Evolutionary conservation across 2,329 filamentous ascomycete species (phyloP).

Genomic region (Venturia carpophila): DNA sequence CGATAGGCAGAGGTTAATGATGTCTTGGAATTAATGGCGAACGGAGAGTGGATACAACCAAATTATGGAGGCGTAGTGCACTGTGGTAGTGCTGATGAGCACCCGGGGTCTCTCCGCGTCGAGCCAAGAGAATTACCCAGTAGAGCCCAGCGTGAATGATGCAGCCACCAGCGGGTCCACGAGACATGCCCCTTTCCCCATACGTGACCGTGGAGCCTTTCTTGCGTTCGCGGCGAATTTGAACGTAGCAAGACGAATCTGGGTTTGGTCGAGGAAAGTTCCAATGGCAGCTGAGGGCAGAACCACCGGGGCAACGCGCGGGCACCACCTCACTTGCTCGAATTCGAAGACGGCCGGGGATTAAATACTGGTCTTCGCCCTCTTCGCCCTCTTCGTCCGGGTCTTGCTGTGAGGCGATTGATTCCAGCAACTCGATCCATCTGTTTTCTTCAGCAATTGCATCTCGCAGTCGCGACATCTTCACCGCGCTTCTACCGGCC

Average conservation of each 20-base stretch:
- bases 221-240: neutral
- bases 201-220: neutral
- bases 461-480: neutral
- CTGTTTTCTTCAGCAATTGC: neutral
- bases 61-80: neutral
- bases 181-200: conserved; percentile 1
- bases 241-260: neutral
- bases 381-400: too few species aligned
- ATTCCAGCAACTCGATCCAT: too few species aligned
- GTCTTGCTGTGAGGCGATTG: too few species aligned
- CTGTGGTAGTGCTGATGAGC: neutral
- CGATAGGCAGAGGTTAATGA: too few species aligned
- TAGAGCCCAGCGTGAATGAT: neutral
- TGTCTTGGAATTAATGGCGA: too few species aligned
- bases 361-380: too few species aligned
- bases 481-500: neutral
- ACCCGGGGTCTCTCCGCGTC: neutral
- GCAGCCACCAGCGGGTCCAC: neutral
- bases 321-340: too few species aligned
- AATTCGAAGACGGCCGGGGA: too few species aligned
- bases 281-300: neutral
- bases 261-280: neutral
- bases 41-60: neutral
- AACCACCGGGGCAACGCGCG: too few species aligned
- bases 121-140: neutral